A percentile compares a stretch with the other conserved stretches of the same genome.
Evolutionary conservation across 768 basidiomycete genomes (phyloP).

Genomic region (Xerocomellus intermedius): DNA sequence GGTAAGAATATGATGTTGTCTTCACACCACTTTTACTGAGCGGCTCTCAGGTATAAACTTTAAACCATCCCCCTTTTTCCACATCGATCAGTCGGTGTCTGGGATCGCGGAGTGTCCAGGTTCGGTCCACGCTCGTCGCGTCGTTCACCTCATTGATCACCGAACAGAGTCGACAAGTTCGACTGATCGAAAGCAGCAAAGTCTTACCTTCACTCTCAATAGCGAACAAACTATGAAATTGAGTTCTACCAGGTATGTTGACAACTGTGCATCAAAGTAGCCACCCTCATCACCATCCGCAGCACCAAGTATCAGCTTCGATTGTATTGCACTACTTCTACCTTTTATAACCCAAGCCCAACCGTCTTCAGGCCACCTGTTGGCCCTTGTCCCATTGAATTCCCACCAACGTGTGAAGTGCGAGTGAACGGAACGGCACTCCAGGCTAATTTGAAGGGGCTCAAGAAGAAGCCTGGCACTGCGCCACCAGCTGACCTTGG

Average conservation of each 20-base stretch:
- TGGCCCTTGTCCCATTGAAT: constrained; percentile 77
- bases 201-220: constrained; percentile 61
- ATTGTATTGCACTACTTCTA: constrained; percentile 85
- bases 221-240: constrained; percentile 65
- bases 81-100: constrained; percentile 64
- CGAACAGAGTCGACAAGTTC: constrained; percentile 68
- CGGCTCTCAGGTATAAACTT: constrained; percentile 60
- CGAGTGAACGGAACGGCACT: constrained; percentile 74
- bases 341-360: constrained; percentile 56
- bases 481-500: constrained; percentile 83
- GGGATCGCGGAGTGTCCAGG: constrained; percentile 75
- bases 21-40: constrained; percentile 12
- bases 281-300: constrained; percentile 11
- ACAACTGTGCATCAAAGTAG: background rate
- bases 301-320: constrained; percentile 79
- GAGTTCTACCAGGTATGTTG: constrained; percentile 50
- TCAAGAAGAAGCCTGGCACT: constrained; percentile 95
- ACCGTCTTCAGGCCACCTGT: constrained; percentile 50
- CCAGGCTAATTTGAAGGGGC: constrained; percentile 76
- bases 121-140: constrained; percentile 29
- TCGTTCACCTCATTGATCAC: constrained; percentile 4
- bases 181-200: constrained; percentile 72
- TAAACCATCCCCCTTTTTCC: constrained; percentile 78
- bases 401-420: constrained; percentile 89
- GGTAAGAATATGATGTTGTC: constrained; percentile 22